Percentiles rank a stretch among this genome's conserved stretches.
These are phyloP conservation scores for Corchorus olitorius DNA, from an alignment of 345 rosid species.

Conservation along the genomic window DNA sequence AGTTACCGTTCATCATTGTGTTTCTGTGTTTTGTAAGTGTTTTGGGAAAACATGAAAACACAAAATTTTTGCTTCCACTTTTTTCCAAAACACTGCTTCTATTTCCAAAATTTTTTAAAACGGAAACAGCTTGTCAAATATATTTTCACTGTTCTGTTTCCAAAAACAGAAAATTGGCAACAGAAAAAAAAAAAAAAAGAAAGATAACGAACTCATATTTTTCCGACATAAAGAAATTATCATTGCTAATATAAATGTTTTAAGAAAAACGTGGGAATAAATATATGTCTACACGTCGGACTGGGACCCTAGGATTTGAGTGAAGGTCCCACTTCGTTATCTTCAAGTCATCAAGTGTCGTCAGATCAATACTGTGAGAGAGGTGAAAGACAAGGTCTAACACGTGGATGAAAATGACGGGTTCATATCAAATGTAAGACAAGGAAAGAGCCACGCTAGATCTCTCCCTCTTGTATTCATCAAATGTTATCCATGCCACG, in stretches of 20 bases:
- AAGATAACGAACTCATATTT: too few species aligned
- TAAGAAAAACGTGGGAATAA: background rate
- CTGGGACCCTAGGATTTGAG: background rate
- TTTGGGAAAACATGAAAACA: too few species aligned
- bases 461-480: too few species aligned
- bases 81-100: too few species aligned
- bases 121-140: too few species aligned
- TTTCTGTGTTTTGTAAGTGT: too few species aligned
- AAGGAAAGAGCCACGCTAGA: slow-evolving; percentile 19
- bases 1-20: too few species aligned
- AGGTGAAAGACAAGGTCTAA: background rate
- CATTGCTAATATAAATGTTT: background rate
- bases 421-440: background rate
- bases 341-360: slow-evolving; percentile 4
- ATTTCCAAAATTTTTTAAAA: too few species aligned
- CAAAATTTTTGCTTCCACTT: too few species aligned
- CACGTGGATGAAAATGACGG: slow-evolving; percentile 25
- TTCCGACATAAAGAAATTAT: background rate
- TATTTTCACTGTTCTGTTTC: too few species aligned
- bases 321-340: background rate
- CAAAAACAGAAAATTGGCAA: too few species aligned
- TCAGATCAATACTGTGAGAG: background rate
- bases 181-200: too few species aligned
- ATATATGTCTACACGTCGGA: background rate
- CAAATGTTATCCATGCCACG: slow-evolving; percentile 22